Base-by-base conservation (phyloP, 352 stramenopile genomes). In the Pythium vanterpoolii region DNA sequence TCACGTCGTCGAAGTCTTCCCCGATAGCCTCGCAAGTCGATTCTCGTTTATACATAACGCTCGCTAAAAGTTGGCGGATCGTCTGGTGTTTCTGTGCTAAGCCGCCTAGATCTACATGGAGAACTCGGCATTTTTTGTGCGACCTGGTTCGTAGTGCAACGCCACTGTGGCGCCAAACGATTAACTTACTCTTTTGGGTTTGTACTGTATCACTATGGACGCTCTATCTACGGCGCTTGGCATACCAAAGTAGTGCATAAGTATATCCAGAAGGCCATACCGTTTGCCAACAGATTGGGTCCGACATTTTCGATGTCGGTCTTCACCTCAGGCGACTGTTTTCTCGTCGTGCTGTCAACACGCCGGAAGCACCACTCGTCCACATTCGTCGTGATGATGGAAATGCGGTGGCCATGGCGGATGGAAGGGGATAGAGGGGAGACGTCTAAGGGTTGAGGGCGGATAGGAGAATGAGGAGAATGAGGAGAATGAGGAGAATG, bases 1-100 rank as follows among this genome's bases (percentile, higher is more conserved):
- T 7, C 30, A 61, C 14, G 54, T 61, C 18, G 54, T 33, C 30
- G 46, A 26, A 33, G 54, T 61, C 18, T 46, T 38, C 2, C 53
- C 42, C 7, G 23, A 31, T 2, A 61, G 27, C 4, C 11, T 5
- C 21, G 53, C 43, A 7, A 61, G 54, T 8, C 36, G 21, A 18
- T 42, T 61, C 24, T 30, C 48, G 33, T 47, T 46, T 0, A 24
- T 38, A 5, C 43, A 26, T 44, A 61, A 10, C 30, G 54, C 52
- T 11, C 31, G 54, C 2, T n/a, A 54, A 8, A 24, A 61, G 34
- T 9, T 47, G 54, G 10, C 38, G 21, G 10, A 46, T 3, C 7
- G 16, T 21, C 11, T 38, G n/a, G 23, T 53, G 31, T 40, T 61
- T 44, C 18, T 48, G 45, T 3, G 28, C 23, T 8, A 44, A 47